These are phyloP conservation scores for Cryptococcus neoformans DNA, from an alignment of 1,284 basidiomycete genomes.

Conservation along the genomic window DNA sequence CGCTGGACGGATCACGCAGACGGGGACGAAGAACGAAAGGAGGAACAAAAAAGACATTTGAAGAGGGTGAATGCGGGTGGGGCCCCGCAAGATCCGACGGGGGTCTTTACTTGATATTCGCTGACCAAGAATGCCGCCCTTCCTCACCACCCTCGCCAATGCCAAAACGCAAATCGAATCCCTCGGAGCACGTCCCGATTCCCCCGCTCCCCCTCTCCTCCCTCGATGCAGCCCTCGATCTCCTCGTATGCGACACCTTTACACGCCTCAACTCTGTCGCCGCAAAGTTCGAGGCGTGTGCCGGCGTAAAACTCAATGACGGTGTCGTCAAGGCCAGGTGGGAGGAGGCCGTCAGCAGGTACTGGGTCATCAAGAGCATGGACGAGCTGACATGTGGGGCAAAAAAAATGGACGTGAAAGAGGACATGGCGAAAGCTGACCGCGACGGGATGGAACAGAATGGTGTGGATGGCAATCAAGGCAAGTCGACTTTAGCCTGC, in stretches of 20 bases:
- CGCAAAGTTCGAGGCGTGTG: conserved; percentile 37
- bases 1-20: too few species aligned
- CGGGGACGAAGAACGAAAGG: not conserved
- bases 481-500: not conserved
- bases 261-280: conserved; percentile 29
- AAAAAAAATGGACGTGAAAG: conserved; percentile 8
- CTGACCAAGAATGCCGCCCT: too few species aligned
- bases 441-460: conserved; percentile 23
- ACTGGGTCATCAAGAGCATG: conserved; percentile 45
- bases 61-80: not conserved
- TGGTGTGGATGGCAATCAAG: conserved; percentile 4
- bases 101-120: too few species aligned
- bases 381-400: conserved; percentile 34
- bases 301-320: conserved; percentile 37
- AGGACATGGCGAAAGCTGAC: conserved; percentile 26
- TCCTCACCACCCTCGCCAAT: conserved; percentile 3
- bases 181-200: conserved; percentile 8
- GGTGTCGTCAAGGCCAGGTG: conserved; percentile 35
- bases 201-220: conserved; percentile 32
- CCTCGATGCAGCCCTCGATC: conserved; percentile 43
- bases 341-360: conserved; percentile 45
- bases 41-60: not conserved
- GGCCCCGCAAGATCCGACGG: not conserved
- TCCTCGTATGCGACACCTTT: conserved; percentile 43
- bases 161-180: conserved; percentile 21